phyloP scores from a whole-genome alignment of 371 early-diverging fungal species.

The Zychaea mexicana region DNA sequence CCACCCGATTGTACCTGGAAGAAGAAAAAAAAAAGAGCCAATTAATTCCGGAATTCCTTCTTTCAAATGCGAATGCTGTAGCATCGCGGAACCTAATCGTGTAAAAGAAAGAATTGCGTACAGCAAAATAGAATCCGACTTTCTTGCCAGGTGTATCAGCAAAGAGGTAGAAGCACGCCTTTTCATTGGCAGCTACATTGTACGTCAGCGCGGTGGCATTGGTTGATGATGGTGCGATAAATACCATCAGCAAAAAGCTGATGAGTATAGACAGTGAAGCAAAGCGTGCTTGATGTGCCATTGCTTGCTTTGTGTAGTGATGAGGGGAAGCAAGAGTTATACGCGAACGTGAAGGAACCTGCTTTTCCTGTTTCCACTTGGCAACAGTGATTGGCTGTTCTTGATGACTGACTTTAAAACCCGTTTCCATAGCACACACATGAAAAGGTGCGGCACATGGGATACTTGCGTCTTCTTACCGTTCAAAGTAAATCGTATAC shows the following conservation, averaged over 20 bases:
- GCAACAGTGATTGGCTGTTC: too few species aligned
- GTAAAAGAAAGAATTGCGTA: conserved; percentile 51
- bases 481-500: too few species aligned
- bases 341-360: too few species aligned
- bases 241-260: neutral
- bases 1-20: conserved; percentile 90
- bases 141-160: conserved; percentile 78
- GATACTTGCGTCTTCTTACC: too few species aligned
- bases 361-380: too few species aligned
- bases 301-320: neutral
- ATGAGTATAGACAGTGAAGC: conserved; percentile 2
- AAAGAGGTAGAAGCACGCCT: conserved; percentile 78
- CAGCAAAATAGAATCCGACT: conserved; percentile 95
- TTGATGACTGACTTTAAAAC: too few species aligned
- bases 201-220: conserved; percentile 80
- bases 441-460: too few species aligned
- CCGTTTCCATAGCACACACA: too few species aligned
- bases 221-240: conserved; percentile 6
- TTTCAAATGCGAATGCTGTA: too few species aligned
- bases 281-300: conserved; percentile 5
- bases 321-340: too few species aligned
- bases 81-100: too few species aligned
- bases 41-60: neutral
- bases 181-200: conserved; percentile 85
- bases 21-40: too few species aligned